Evolutionary conservation across 352 stramenopile genomes (phyloP).

Genomic region (Pythium aristosporum): DNA sequence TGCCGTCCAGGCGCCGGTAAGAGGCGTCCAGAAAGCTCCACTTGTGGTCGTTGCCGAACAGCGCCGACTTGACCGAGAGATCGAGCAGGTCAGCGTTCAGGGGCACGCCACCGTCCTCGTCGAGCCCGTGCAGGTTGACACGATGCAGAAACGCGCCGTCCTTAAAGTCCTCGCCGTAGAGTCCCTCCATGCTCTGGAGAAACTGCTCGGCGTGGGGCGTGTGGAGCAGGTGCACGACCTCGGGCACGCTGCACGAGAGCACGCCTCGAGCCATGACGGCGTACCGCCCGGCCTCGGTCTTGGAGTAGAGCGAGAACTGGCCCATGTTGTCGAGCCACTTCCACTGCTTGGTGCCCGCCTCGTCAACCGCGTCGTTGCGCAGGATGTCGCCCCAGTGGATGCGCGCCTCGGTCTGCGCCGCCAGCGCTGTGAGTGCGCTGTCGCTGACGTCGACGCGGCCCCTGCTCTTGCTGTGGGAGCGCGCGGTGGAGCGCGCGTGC

Average conservation of each 20-base stretch:
- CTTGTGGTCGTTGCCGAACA: slow-evolving; percentile 27
- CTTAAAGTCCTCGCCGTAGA: slow-evolving; percentile 27
- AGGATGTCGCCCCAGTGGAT: slow-evolving; percentile 29
- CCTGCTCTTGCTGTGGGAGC: slow-evolving; percentile 12
- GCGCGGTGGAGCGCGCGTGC: slow-evolving; percentile 6
- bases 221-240: slow-evolving; percentile 23
- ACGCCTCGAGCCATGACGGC: slow-evolving; percentile 21
- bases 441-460: slow-evolving; percentile 22
- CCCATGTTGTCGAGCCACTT: slow-evolving; percentile 28
- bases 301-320: slow-evolving; percentile 25
- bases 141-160: slow-evolving; percentile 27
- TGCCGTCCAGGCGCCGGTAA: slow-evolving; percentile 15
- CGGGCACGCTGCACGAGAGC: slow-evolving; percentile 21
- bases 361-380: slow-evolving; percentile 6
- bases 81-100: slow-evolving; percentile 15
- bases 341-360: slow-evolving; percentile 12
- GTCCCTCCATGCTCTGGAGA: slow-evolving; percentile 22
- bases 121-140: slow-evolving; percentile 11
- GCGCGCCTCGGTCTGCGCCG: slow-evolving; percentile 2
- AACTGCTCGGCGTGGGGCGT: slow-evolving; percentile 12
- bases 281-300: slow-evolving; percentile 13
- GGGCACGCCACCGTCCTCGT: neutral
- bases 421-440: slow-evolving; percentile 10
- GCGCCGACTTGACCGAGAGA: slow-evolving; percentile 27
- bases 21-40: slow-evolving; percentile 29